phyloP scores from a whole-genome alignment of 2,329 filamentous ascomycete species.

The Septoria petroselini region DNA sequence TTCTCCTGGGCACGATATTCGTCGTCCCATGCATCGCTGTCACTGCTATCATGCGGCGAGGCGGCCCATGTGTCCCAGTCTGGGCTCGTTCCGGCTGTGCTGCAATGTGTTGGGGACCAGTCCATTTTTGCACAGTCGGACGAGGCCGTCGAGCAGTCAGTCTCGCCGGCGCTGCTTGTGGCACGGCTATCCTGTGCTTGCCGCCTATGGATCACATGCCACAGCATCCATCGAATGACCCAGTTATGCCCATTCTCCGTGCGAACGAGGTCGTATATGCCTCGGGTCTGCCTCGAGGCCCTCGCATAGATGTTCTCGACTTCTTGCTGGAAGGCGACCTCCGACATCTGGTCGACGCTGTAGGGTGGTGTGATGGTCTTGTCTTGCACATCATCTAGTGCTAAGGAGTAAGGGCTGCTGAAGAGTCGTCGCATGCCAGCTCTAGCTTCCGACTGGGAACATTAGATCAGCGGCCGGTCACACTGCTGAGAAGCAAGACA shows the following conservation, averaged over 20 bases:
- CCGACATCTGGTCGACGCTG: slow-evolving; percentile 23
- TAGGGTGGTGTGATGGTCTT: slow-evolving; percentile 20
- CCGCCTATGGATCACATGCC: slow-evolving; percentile 21
- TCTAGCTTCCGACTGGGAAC: slow-evolving; percentile 19
- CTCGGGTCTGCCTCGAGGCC: slow-evolving; percentile 19
- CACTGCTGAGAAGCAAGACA: neutral
- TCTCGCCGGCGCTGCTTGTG: slow-evolving; percentile 20
- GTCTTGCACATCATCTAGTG: slow-evolving; percentile 17
- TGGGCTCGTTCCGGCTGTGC: slow-evolving; percentile 3
- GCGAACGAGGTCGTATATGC: slow-evolving; percentile 24
- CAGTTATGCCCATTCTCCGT: slow-evolving; percentile 22
- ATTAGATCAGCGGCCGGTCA: neutral
- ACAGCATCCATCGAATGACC: slow-evolving; percentile 29
- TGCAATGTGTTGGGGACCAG: slow-evolving; percentile 4
- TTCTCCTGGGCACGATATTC: neutral
- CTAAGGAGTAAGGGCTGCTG: slow-evolving; percentile 18
- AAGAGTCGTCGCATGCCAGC: slow-evolving; percentile 26
- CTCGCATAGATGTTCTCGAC: slow-evolving; percentile 22
- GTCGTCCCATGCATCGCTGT: slow-evolving; percentile 18
- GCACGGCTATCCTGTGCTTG: slow-evolving; percentile 10
- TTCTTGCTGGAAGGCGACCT: slow-evolving; percentile 23
- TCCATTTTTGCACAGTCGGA: slow-evolving; percentile 15
- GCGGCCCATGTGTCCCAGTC: slow-evolving; percentile 1
- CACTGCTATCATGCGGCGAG: slow-evolving; percentile 12
- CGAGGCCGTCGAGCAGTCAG: slow-evolving; percentile 19